Evolutionary conservation across 306 rosid species (phyloP).

Genomic region (Vachellia collinsii): DNA sequence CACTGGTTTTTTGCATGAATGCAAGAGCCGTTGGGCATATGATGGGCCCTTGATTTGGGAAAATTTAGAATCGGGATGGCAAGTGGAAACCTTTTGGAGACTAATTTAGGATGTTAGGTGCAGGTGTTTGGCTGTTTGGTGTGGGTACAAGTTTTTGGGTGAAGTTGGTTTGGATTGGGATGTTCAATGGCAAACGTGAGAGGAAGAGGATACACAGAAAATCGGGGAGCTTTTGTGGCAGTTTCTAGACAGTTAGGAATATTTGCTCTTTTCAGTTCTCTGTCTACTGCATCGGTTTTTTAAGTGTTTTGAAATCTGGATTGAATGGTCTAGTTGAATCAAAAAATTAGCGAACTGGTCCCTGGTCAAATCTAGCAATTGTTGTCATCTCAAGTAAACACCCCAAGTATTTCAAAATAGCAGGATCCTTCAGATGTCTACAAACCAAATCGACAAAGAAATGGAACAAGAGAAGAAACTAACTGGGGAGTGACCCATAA

Average conservation of each 20-base stretch:
- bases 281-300: too few species aligned
- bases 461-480: too few species aligned
- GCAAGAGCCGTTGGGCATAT: background rate
- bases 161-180: background rate
- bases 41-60: background rate
- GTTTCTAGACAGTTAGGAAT: background rate
- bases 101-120: background rate
- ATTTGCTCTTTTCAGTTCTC: too few species aligned
- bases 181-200: background rate
- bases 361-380: too few species aligned
- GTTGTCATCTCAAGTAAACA: too few species aligned
- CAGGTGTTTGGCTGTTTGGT: background rate
- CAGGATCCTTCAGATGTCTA: too few species aligned
- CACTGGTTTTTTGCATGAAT: background rate
- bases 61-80: background rate
- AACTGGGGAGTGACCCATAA: too few species aligned
- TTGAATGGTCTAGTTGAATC: too few species aligned
- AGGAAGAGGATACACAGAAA: background rate
- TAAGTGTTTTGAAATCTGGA: too few species aligned
- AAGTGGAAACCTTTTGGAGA: background rate
- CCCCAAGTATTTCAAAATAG: too few species aligned
- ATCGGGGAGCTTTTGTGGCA: background rate
- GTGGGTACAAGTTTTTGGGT: background rate
- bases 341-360: too few species aligned
- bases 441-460: too few species aligned